Base-by-base conservation (phyloP, 2,329 filamentous ascomycete species). In the Septoria linicola region DNA sequence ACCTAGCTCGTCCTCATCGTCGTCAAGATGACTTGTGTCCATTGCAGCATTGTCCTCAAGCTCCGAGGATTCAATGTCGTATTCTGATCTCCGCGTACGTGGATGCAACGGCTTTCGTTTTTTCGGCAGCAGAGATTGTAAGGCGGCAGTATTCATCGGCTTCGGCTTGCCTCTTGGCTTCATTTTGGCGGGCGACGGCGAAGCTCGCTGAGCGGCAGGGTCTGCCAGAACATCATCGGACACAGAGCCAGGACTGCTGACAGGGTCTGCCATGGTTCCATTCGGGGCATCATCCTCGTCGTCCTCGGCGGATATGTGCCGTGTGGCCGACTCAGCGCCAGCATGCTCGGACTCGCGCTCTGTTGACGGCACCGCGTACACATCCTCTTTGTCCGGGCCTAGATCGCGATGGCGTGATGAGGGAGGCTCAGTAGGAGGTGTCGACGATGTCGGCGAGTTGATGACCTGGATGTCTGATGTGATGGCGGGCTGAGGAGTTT, bases 61-160 rank as follows among this genome's bases (percentile, higher is more conserved):
- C 7, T 64, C 61, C 7, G 67, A 70, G 8, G 66, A 68, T 2
- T 68, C 63, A 5, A 76, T 57, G 46, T 76, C 72, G 53, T 70
- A 76, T 23, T 73, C 69, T 44, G 46, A 59, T 58, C 50, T 69
- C 17, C 59, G 48, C 21, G 52, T 32, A 37, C 63, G 49, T 8
- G 58, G 48, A 36, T 50, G 55, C 3, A 59, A 41, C 14, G 63
- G 51, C 42, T 62, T 66, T 30, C 64, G 60, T 48, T 72, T 67
- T 52, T 71, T 73, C 8, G 75, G 75, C 13, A 77, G 65, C 6
- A 77, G 59, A 5, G 67, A 65, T 54, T 75, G 73, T 16, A 77
- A 63, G 20, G 70, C 69, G 3, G 73, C 72, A 20, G 74, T 76
- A 6, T 72, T 72, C 23, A 69, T 55, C 14, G 62, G 61, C 61